A percentile compares a stretch with the other conserved stretches of the same genome.
phyloP scores from a whole-genome alignment of 108 stramenopile genomes.

The Aurantiochytrium sp. region DNA sequence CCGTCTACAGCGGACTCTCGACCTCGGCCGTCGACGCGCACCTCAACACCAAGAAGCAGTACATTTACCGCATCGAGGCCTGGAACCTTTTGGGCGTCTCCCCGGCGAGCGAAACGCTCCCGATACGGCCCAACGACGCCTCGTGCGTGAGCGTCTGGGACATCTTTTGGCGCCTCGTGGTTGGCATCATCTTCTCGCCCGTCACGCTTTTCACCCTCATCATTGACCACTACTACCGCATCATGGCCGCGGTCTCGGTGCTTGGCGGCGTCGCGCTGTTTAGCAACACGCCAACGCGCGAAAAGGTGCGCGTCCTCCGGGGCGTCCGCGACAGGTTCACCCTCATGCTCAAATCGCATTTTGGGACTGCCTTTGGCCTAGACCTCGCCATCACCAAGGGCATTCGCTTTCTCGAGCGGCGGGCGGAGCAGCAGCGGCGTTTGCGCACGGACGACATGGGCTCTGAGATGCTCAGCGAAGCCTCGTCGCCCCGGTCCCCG shows the following conservation, averaged over 20 bases:
- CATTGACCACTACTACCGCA: slow-evolving; percentile 3
- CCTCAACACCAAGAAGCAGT: background rate
- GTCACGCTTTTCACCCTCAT: background rate
- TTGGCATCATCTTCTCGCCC: background rate
- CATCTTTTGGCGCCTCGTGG: background rate
- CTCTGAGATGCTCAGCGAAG: background rate
- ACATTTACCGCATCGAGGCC: background rate
- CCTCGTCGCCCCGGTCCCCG: background rate
- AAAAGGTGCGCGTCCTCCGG: background rate
- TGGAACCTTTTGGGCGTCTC: slow-evolving; percentile 22
- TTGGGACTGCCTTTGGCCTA: background rate
- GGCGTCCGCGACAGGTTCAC: background rate
- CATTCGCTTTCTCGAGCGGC: background rate
- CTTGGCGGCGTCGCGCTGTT: background rate
- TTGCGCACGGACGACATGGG: too few relatives aligned
- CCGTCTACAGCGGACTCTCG: background rate
- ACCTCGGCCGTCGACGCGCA: background rate
- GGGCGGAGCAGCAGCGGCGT: background rate
- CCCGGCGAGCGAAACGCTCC: background rate
- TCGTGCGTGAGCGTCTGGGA: background rate
- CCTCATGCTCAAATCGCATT: background rate
- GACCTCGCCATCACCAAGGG: background rate
- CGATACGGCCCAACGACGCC: background rate
- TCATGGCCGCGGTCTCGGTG: background rate
- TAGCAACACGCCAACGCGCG: background rate